Conservation (phyloP, 2,329 filamentous ascomycete genomes). For the Diaporthe capsici region DNA sequence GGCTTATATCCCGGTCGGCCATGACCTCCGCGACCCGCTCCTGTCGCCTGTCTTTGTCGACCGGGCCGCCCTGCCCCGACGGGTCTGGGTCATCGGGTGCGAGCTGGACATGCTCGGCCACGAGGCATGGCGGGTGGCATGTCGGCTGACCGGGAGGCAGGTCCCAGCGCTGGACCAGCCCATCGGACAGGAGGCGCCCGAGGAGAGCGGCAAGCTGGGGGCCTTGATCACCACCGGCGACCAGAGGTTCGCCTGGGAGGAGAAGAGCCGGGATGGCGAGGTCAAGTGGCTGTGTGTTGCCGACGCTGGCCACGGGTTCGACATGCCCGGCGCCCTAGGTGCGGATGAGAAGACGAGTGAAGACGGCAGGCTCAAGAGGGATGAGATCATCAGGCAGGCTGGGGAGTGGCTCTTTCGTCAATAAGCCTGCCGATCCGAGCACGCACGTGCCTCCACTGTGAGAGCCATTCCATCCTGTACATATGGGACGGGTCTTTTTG, state of each 20-base stretch:
- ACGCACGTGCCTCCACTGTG: not conserved
- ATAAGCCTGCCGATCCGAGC: not conserved
- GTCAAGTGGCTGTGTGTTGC: constrained; percentile 51
- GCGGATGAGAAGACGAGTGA: constrained; percentile 44
- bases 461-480: not conserved
- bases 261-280: constrained; percentile 43
- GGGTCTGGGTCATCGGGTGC: constrained; percentile 59
- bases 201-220: constrained; percentile 44
- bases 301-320: constrained; percentile 51
- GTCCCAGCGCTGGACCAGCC: constrained; percentile 47
- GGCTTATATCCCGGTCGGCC: constrained; percentile 56
- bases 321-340: constrained; percentile 44
- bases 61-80: constrained; percentile 54
- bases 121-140: constrained; percentile 57
- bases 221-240: constrained; percentile 45
- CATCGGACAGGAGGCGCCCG: constrained; percentile 49
- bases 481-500: not conserved
- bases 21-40: constrained; percentile 54
- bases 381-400: constrained; percentile 41
- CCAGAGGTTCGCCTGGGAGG: constrained; percentile 50
- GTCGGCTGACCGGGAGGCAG: constrained; percentile 51
- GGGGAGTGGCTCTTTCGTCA: constrained; percentile 39
- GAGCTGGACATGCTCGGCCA: constrained; percentile 63
- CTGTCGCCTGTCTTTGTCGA: constrained; percentile 55
- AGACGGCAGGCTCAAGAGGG: constrained; percentile 46